These are phyloP conservation scores for Phaeotremella fagi DNA, from an alignment of 768 basidiomycete genomes.

Conservation along the genomic window DNA sequence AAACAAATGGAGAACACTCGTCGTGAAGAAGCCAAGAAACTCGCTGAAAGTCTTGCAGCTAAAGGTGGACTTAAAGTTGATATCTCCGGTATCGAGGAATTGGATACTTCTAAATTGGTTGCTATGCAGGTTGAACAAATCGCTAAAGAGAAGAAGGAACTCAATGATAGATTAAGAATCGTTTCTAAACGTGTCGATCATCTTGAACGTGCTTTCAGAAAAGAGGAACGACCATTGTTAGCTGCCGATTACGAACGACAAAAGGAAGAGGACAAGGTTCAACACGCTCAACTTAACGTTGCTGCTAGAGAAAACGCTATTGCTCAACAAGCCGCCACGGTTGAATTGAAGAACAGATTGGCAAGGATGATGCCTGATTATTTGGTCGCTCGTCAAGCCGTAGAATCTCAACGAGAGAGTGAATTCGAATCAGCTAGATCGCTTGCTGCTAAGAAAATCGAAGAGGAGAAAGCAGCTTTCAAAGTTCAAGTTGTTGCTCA, in stretches of 20 bases:
- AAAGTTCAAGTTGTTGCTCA: conserved; percentile 57
- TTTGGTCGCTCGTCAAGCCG: conserved; percentile 53
- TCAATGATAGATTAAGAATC: conserved; percentile 73
- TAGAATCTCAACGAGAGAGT: conserved; percentile 59
- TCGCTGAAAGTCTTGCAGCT: conserved; percentile 75
- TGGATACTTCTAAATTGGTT: conserved; percentile 81
- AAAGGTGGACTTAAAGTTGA: conserved; percentile 67
- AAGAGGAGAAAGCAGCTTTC: conserved; percentile 76
- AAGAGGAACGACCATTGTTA: conserved; percentile 83
- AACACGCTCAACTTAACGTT: conserved; percentile 61
- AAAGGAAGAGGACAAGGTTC: conserved; percentile 67
- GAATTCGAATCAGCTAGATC: conserved; percentile 63
- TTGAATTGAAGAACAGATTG: conserved; percentile 72
- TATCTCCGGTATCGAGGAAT: conserved; percentile 69
- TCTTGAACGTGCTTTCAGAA: conserved; percentile 87
- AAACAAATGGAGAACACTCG: conserved; percentile 65
- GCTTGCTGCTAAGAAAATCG: conserved; percentile 63
- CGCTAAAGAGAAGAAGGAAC: conserved; percentile 91
- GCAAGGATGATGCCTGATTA: conserved; percentile 70
- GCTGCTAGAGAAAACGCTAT: conserved; percentile 58
- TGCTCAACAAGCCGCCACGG: conserved; percentile 59
- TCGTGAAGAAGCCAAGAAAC: conserved; percentile 78
- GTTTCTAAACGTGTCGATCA: conserved; percentile 88
- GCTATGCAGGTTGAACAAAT: conserved; percentile 87
- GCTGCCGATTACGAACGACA: conserved; percentile 80